A percentile compares a stretch with the other conserved stretches of the same genome.
Evolutionary conservation across 1,284 basidiomycete species (phyloP).

Genomic region (Lignosus rhinocerotis): DNA sequence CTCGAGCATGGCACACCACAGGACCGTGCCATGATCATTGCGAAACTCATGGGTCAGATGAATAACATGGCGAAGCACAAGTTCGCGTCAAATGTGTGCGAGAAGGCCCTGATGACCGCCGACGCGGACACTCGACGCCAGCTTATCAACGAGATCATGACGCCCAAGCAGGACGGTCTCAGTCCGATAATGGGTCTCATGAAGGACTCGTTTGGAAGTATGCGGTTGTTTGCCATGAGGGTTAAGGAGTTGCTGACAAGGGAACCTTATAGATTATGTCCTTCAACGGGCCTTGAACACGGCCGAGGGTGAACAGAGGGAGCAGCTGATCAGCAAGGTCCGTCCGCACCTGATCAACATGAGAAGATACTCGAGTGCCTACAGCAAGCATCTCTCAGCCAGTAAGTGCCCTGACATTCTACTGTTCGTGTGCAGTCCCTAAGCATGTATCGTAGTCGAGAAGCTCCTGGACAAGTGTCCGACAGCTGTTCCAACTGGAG

Average conservation of each 20-base stretch:
- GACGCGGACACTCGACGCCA: constrained; percentile 60
- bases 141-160: constrained; percentile 83
- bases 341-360: constrained; percentile 69
- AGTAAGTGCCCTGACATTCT: constrained; percentile 47
- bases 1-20: constrained; percentile 75
- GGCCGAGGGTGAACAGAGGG: constrained; percentile 74
- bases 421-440: too few species aligned
- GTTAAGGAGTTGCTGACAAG: not conserved
- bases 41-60: constrained; percentile 78
- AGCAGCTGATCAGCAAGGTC: constrained; percentile 60
- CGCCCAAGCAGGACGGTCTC: constrained; percentile 58
- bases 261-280: constrained; percentile 68
- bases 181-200: constrained; percentile 78
- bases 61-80: constrained; percentile 86
- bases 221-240: constrained; percentile 32
- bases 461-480: not conserved
- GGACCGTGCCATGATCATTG: constrained; percentile 73
- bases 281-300: constrained; percentile 74
- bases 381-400: constrained; percentile 78
- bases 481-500: not conserved
- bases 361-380: constrained; percentile 68
- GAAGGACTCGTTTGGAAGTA: constrained; percentile 90
- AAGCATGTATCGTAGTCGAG: too few species aligned
- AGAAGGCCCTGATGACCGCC: constrained; percentile 82
- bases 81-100: constrained; percentile 96